Evolutionary conservation across 192 early-diverging fungal species (phyloP).

Genomic region (Endogone sp.): DNA sequence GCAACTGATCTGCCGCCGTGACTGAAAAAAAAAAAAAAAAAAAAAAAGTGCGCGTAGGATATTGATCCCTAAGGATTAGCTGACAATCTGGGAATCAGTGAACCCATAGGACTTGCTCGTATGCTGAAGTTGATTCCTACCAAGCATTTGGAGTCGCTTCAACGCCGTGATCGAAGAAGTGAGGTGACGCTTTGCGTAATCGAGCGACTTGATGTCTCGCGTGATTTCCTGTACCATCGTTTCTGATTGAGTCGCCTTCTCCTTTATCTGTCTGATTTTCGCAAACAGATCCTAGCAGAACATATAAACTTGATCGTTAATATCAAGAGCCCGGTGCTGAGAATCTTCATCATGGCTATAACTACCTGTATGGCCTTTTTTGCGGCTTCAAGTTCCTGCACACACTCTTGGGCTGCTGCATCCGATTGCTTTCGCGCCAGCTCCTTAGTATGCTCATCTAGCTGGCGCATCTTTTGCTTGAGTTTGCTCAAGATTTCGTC

Average conservation of each 20-base stretch:
- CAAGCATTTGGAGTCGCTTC: constrained; percentile 85
- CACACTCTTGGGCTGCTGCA: not conserved
- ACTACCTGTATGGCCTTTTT: constrained; percentile 73
- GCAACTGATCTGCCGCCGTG: constrained; percentile 71
- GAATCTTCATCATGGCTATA: not conserved
- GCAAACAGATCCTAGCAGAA: constrained; percentile 64
- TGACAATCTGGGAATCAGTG: not conserved
- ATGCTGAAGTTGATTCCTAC: constrained; percentile 38
- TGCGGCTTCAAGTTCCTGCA: constrained; percentile 64
- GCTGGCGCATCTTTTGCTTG: constrained; percentile 47
- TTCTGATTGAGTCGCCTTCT: constrained; percentile 82
- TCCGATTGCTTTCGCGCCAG: constrained; percentile 67
- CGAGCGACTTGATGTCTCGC: constrained; percentile 90
- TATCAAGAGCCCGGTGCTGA: no score
- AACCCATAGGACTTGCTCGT: not conserved
- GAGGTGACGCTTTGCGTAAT: constrained; percentile 91
- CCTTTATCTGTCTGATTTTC: constrained; percentile 79
- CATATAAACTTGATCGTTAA: not conserved
- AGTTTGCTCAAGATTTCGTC: constrained; percentile 66
- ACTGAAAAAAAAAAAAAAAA: constrained; percentile 33
- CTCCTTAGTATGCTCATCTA: constrained; percentile 62
- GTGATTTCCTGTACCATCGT: constrained; percentile 93
- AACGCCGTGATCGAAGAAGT: constrained; percentile 75
- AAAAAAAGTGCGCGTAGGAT: no score
- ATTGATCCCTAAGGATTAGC: no score